These are phyloP conservation scores for Coemansia sp. DNA, from an alignment of 192 early-diverging fungal genomes.

Conservation along the genomic window DNA sequence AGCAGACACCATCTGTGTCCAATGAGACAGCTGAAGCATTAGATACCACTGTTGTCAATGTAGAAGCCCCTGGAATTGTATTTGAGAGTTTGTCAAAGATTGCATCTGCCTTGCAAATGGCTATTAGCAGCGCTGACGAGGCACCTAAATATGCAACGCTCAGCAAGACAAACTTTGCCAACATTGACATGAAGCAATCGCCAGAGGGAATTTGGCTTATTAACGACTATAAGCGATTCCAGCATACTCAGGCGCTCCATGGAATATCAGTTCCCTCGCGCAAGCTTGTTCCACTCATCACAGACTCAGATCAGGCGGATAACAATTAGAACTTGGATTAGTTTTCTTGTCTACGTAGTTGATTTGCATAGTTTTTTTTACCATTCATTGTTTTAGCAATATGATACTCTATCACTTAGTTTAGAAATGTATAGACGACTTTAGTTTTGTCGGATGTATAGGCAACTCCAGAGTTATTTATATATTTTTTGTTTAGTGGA, in stretches of 20 bases:
- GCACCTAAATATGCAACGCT: not conserved
- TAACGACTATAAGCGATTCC: not conserved
- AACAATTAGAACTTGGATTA: too few relatives aligned
- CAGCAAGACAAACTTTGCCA: slow-evolving; percentile 1
- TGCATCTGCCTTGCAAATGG: slow-evolving; percentile 4
- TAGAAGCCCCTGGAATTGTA: not conserved
- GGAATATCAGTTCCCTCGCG: not conserved
- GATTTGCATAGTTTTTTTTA: too few relatives aligned
- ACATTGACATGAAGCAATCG: not conserved
- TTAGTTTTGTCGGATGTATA: too few relatives aligned
- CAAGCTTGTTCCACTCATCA: not conserved
- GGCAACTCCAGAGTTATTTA: too few relatives aligned
- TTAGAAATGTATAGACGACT: too few relatives aligned
- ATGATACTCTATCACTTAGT: too few relatives aligned
- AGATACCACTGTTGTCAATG: not conserved
- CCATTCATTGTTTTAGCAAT: too few relatives aligned
- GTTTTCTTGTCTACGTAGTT: too few relatives aligned
- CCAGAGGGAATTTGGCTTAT: not conserved
- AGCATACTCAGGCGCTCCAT: not conserved
- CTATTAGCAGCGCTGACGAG: not conserved
- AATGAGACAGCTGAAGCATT: not conserved
- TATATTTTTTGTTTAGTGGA: too few relatives aligned
- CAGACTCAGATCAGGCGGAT: not conserved
- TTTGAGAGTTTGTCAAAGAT: not conserved
- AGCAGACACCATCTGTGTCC: not conserved